Base-by-base conservation (phyloP, 495 filamentous ascomycete genomes). In the Talaromyces trachyspermus region DNA sequence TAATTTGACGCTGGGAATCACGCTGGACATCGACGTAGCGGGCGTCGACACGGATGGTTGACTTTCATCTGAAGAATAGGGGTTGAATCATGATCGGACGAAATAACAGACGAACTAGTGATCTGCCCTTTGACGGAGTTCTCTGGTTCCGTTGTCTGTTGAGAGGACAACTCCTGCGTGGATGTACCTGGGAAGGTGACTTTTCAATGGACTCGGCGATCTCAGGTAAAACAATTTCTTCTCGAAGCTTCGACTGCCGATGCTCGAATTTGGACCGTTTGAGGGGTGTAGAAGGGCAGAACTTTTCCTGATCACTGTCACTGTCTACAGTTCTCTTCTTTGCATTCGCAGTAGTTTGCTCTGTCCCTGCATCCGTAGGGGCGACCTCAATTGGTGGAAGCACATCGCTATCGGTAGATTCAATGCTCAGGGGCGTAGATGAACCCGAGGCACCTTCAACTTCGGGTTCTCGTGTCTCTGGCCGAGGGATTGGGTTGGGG, bases 241-340 rank as follows among this genome's bases (percentile, higher is more conserved):
- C 62, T 32, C 66, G 57, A 27, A 71, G 26, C 22, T 71, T 73
- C 2, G 70, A 73, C 12, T 46, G 55, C 36, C 65, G 66, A 5
- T 54, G 61, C 20, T 60, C 56, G 47, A 70, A 71, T 33, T 69
- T 70, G 19, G 52, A 43, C 18, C 62, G 49, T 45, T 70, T 73
- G 19, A 55, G 59, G 11, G 69, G 66, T 6, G 64, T 68, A 5
- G 58, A 63, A 11, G 49, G 49, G 23, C 55, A 52, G 0, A 61
- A 54, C 18, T 50, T 60, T 3, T 66, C 68, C 9, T 56, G 60
- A 5, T 76, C 71, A n/a, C 54, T 39, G 2, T 65, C 65, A 0
- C 58, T 54, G 9, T 55, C 64, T 5, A 59, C 58, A 44, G 72
- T 70, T 42, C 75, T 74, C 54, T 78, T 79, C 40, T 56, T 64